Base-by-base conservation (phyloP, 768 basidiomycete species). In the Trichaptum fuscoviolaceum region DNA sequence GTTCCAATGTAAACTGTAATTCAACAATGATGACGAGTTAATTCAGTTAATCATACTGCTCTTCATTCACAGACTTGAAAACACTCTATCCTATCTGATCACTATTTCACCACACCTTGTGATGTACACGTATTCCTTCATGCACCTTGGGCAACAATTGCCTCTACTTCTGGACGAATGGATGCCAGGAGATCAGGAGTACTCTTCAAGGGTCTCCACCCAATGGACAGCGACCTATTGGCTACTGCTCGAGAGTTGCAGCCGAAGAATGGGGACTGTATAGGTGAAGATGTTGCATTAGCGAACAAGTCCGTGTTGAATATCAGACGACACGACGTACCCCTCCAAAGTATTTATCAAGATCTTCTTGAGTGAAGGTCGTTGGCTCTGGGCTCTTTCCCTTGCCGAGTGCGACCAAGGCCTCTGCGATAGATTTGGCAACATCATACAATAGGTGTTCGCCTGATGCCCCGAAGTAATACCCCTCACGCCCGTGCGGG, bases 381-480 rank as follows among this genome's bases (percentile, higher is more conserved):
- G 80, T 83, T 2, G 84, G 83, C 66, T 77, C 81, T n/a, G 73
- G 69, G 65, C 62, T 77, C 63, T 72, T 73, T 57, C 74, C 73
- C 68, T 77, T 79, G 1, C 80, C 81, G 9, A 79, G 68, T 1
- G 75, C 76, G 20, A 80, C 73, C 15, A 85, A 68, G 2, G 72
- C 78, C 25, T 78, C 73, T 0, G 77, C 78, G 52, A 85, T 77
- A 0, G 75, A 76, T 63, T 75, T 77, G 25, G 74, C 75, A 25
- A 86, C 72, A 15, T 83, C 78, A 58, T 80, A 80, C 24, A 82
- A 52, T 1, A 72, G 78, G 64, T 84, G 79, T 63, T 87, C 83
- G 58, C 80, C 85, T 67, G 76, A 84, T 67, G 77, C 84, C 18
- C 78, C 84, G 67, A 85, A 85, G 70, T 86, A 87, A 57, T 79